Percentiles rank a stretch among this genome's conserved stretches.
These are phyloP conservation scores for Aureobasidium lini DNA, from an alignment of 2,329 filamentous ascomycete species.

Conservation along the genomic window DNA sequence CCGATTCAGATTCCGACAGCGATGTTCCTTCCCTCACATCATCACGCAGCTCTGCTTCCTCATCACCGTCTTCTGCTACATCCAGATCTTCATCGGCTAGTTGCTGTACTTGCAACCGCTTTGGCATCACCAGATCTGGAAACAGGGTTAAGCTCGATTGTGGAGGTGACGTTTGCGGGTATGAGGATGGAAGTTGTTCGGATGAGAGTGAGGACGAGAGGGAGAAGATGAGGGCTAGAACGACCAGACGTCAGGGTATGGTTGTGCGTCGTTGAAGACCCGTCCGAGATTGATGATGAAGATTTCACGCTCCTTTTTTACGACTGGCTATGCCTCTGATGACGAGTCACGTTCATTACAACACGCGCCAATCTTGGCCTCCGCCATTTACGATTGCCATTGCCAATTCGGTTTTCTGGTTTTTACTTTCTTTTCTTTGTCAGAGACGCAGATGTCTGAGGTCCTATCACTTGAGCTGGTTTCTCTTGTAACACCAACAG, in stretches of 20 bases:
- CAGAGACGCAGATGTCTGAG: not conserved
- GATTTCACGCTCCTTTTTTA: not conserved
- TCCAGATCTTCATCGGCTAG: slow-evolving; percentile 48
- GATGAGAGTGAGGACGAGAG: slow-evolving; percentile 56
- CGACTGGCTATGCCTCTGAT: no score
- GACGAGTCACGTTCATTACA: no score
- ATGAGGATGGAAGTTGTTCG: slow-evolving; percentile 64
- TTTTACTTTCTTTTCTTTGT: not conserved
- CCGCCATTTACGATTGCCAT: not conserved
- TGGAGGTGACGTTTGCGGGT: slow-evolving; percentile 80
- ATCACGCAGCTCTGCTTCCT: slow-evolving; percentile 58
- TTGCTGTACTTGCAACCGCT: slow-evolving; percentile 88
- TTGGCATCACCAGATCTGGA: slow-evolving; percentile 85
- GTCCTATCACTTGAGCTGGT: not conserved
- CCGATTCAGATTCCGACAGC: slow-evolving; percentile 54
- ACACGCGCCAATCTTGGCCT: no score
- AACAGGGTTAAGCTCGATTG: slow-evolving; percentile 95
- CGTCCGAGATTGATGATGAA: not conserved
- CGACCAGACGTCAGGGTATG: slow-evolving; percentile 57
- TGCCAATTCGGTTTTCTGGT: not conserved
- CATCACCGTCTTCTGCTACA: slow-evolving; percentile 55
- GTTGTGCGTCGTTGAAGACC: slow-evolving; percentile 40
- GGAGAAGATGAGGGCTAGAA: slow-evolving; percentile 20
- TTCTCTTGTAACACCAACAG: not conserved
- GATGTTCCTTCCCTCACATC: slow-evolving; percentile 63